A percentile compares a stretch with the other conserved stretches of the same genome.
phyloP scores from a whole-genome alignment of 2,329 filamentous ascomycete genomes.

The Arachnomyces sp. region DNA sequence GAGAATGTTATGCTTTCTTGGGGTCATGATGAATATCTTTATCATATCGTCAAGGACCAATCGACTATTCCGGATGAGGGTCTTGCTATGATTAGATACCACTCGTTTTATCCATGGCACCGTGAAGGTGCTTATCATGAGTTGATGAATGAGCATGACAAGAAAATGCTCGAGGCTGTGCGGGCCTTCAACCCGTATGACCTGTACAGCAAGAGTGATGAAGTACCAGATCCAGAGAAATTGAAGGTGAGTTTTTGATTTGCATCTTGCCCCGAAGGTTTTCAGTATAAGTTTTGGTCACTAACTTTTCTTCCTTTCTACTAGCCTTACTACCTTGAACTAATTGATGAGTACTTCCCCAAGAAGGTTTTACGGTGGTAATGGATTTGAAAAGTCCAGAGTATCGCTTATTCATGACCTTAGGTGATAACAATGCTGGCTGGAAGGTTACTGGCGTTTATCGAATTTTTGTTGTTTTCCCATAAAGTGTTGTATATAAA shows the following conservation, averaged over 20 bases:
- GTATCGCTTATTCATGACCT: too few species aligned
- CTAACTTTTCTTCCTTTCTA: background rate
- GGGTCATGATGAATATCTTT: too few species aligned
- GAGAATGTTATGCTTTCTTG: constrained; percentile 85
- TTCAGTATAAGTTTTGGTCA: too few species aligned
- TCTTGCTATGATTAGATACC: constrained; percentile 86
- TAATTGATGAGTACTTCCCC: constrained; percentile 69
- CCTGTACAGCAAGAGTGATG: constrained; percentile 85
- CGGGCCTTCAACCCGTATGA: constrained; percentile 87
- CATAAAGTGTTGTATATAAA: too few species aligned
- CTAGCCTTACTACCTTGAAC: constrained; percentile 63
- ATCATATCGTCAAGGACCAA: constrained; percentile 79
- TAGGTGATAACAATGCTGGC: too few species aligned
- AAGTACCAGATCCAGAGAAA: constrained; percentile 64
- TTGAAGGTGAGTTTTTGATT: constrained; percentile 53
- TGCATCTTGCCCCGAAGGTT: background rate
- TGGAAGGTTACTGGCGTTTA: too few species aligned
- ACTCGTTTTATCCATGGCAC: constrained; percentile 92
- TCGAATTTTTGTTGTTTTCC: too few species aligned
- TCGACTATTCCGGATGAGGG: constrained; percentile 70
- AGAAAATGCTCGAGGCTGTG: constrained; percentile 71
- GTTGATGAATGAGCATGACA: constrained; percentile 76
- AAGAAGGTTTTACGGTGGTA: constrained; percentile 64
- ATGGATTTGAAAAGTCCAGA: too few species aligned
- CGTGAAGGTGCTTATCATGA: constrained; percentile 68